These are phyloP conservation scores for Astrothelium macrocarpum DNA, from an alignment of 495 filamentous ascomycete genomes.

Conservation along the genomic window DNA sequence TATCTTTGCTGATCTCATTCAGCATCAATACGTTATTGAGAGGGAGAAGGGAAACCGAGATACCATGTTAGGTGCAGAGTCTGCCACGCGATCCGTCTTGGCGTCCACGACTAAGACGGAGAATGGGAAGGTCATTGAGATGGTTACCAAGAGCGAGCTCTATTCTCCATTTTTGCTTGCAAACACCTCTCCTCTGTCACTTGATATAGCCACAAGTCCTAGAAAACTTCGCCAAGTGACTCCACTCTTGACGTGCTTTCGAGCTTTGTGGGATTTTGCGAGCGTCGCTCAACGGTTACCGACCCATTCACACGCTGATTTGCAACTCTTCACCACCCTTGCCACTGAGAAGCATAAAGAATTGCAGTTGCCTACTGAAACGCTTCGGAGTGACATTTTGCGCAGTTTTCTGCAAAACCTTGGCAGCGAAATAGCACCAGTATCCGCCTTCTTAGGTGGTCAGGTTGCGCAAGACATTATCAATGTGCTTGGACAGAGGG, in stretches of 20 bases:
- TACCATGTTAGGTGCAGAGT: conserved; percentile 56
- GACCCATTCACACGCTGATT: conserved; percentile 46
- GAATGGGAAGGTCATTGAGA: conserved; percentile 61
- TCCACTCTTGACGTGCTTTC: conserved; percentile 69
- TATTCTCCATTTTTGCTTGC: conserved; percentile 76
- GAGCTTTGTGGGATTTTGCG: conserved; percentile 74
- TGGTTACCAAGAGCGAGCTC: conserved; percentile 83
- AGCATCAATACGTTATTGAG: conserved; percentile 80
- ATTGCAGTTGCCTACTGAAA: conserved; percentile 65
- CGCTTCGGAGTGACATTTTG: conserved; percentile 69
- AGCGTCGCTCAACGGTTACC: conserved; percentile 40
- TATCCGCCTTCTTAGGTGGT: conserved; percentile 82
- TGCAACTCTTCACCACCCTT: conserved; percentile 53
- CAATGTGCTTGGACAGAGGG: conserved; percentile 78
- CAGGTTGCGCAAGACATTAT: conserved; percentile 93
- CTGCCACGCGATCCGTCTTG: conserved; percentile 65
- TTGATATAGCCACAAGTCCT: conserved; percentile 54
- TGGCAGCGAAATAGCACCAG: conserved; percentile 71
- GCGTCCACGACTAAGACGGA: conserved; percentile 58
- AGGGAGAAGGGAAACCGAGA: conserved; percentile 67
- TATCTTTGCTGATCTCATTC: conserved; percentile 84
- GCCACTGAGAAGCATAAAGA: conserved; percentile 65
- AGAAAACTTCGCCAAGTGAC: conserved; percentile 66
- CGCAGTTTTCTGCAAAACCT: conserved; percentile 73
- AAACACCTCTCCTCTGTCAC: conserved; percentile 61